A percentile compares a stretch with the other conserved stretches of the same genome.
Conservation (phyloP, 2,329 filamentous ascomycete genomes). For the Pestalotiopsis fici region DNA sequence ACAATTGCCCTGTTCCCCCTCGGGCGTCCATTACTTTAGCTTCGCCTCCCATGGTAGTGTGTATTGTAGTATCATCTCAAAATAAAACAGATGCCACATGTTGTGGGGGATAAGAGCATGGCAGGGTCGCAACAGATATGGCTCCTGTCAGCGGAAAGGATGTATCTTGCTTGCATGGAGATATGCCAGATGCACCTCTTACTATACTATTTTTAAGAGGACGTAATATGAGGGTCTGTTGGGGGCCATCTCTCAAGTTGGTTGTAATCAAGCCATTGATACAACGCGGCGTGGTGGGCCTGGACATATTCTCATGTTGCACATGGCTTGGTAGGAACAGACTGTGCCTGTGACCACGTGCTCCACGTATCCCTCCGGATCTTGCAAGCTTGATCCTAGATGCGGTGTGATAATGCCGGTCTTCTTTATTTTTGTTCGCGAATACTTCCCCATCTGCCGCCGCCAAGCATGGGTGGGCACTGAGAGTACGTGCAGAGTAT, state of each 20-base stretch:
- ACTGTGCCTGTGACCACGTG: not conserved
- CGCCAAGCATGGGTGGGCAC: not conserved
- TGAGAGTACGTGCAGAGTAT: not conserved
- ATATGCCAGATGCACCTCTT: not conserved
- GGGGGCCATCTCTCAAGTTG: not conserved
- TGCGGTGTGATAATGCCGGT: not conserved
- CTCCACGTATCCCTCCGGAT: not conserved
- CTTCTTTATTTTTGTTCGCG: not conserved
- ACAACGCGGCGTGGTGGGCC: not conserved
- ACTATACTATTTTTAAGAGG: not conserved
- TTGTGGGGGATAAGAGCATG: not conserved
- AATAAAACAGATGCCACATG: not conserved
- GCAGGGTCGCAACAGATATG: not conserved
- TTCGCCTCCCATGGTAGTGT: not conserved
- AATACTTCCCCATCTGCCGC: not conserved
- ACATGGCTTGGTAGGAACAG: not conserved
- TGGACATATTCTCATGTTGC: not conserved
- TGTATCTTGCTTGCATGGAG: not conserved
- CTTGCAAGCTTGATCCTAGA: not conserved
- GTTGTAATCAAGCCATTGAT: not conserved
- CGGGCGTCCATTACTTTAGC: not conserved
- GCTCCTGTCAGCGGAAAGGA: not conserved
- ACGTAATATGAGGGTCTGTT: not conserved
- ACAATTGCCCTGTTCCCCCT: not conserved
- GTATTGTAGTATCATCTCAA: not conserved